Conservation (phyloP, 2,329 filamentous ascomycete species). For the Cadophora sp. region DNA sequence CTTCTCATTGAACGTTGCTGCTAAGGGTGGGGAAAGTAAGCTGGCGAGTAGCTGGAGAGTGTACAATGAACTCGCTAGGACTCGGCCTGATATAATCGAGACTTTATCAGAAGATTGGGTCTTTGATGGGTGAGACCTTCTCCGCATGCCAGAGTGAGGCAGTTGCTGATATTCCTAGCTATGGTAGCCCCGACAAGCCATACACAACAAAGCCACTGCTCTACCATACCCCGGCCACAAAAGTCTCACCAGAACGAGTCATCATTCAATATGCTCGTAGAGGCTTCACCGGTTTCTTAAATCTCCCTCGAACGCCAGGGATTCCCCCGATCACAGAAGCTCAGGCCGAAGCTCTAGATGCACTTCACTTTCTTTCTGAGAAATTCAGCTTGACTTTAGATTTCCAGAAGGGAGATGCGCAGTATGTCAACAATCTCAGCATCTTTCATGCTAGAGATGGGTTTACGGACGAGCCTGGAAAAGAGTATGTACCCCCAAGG, state of each 20-base stretch:
- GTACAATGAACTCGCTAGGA: slow-evolving; percentile 60
- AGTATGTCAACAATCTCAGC: slow-evolving; percentile 55
- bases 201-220: slow-evolving; percentile 60
- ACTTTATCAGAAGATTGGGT: slow-evolving; percentile 57
- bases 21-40: slow-evolving; percentile 58
- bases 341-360: slow-evolving; percentile 53
- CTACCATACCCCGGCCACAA: slow-evolving; percentile 59
- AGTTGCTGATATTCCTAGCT: slow-evolving; percentile 49
- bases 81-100: slow-evolving; percentile 58
- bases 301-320: slow-evolving; percentile 56
- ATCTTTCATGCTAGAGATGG: slow-evolving; percentile 54
- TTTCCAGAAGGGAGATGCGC: slow-evolving; percentile 51
- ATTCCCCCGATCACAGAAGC: slow-evolving; percentile 60
- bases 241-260: slow-evolving; percentile 56
- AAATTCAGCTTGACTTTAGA: slow-evolving; percentile 47
- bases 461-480: slow-evolving; percentile 48
- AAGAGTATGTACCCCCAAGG: slow-evolving; percentile 41
- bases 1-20: slow-evolving; percentile 53
- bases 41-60: slow-evolving; percentile 59
- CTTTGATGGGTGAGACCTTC: slow-evolving; percentile 46
- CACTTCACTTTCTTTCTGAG: slow-evolving; percentile 52
- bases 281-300: slow-evolving; percentile 63
- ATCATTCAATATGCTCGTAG: slow-evolving; percentile 67
- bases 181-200: slow-evolving; percentile 54
- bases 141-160: too few relatives aligned